These are phyloP conservation scores for Globisporangium canariense DNA, from an alignment of 352 stramenopile species.

Conservation along the genomic window DNA sequence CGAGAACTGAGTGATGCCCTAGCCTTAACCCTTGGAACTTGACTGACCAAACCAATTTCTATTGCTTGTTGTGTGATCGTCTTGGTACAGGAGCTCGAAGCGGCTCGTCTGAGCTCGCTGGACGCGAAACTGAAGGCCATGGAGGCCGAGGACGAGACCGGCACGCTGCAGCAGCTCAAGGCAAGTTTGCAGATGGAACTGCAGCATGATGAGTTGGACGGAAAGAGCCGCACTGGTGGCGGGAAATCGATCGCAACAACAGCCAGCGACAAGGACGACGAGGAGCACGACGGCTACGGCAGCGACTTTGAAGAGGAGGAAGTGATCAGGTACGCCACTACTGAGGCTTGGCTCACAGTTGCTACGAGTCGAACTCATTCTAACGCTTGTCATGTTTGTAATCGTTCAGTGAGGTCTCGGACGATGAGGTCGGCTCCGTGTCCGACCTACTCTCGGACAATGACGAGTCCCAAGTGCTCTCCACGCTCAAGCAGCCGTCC, in stretches of 20 bases:
- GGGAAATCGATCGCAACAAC: neutral
- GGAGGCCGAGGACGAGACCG: conserved; percentile 79
- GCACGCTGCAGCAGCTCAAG: conserved; percentile 76
- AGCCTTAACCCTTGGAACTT: neutral
- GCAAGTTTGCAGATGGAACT: conserved; percentile 58
- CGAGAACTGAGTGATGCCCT: neutral
- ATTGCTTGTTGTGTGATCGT: neutral
- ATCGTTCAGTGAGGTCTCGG: conserved; percentile 13
- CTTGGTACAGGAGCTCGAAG: conserved; percentile 40
- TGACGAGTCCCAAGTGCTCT: conserved; percentile 24
- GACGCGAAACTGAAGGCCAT: conserved; percentile 82
- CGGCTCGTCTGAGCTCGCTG: conserved; percentile 50
- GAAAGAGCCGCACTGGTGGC: conserved; percentile 16
- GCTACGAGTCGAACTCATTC: too few relatives aligned
- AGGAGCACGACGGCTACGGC: conserved; percentile 61
- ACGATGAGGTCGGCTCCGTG: conserved; percentile 32
- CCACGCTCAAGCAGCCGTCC: conserved; percentile 5
- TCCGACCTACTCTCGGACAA: conserved; percentile 45
- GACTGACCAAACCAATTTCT: neutral
- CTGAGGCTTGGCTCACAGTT: neutral
- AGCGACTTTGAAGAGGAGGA: conserved; percentile 86
- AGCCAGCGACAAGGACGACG: conserved; percentile 21
- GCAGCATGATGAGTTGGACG: conserved; percentile 38
- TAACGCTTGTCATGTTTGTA: neutral
- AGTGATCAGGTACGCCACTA: conserved; percentile 51